Conservation (phyloP, 192 early-diverging fungal genomes). For the Helicostylum pulchrum region DNA sequence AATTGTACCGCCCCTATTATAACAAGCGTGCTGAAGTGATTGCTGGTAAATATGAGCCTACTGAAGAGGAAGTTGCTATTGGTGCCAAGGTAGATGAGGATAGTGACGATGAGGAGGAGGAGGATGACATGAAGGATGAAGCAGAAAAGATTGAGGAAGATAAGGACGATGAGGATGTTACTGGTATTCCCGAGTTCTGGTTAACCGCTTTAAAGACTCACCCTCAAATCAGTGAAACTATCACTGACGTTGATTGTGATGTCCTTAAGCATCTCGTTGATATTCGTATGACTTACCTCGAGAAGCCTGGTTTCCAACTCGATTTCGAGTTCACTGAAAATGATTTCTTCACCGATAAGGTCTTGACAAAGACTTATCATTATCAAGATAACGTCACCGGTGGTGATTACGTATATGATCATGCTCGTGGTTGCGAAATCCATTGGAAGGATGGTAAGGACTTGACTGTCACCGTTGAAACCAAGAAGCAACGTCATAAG, state of each 20-base stretch:
- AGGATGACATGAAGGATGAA: constrained; percentile 34
- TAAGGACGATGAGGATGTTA: constrained; percentile 43
- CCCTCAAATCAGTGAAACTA: constrained; percentile 72
- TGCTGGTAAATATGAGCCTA: constrained; percentile 82
- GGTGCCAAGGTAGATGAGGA: constrained; percentile 62
- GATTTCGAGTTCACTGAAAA: constrained; percentile 91
- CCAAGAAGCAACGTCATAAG: constrained; percentile 99
- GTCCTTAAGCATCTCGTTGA: constrained; percentile 87
- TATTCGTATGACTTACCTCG: constrained; percentile 81
- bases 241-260: constrained; percentile 90
- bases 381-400: constrained; percentile 78
- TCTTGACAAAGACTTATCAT: constrained; percentile 92
- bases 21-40: constrained; percentile 82
- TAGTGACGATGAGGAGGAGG: constrained; percentile 51
- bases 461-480: constrained; percentile 89
- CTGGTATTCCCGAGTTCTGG: constrained; percentile 97
- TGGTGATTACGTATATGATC: constrained; percentile 88
- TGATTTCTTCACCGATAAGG: constrained; percentile 83
- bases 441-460: constrained; percentile 98
- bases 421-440: constrained; percentile 87
- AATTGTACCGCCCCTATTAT: constrained; percentile 84
- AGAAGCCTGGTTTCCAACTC: constrained; percentile 91
- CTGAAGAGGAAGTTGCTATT: constrained; percentile 73
- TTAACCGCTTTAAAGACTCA: constrained; percentile 88
- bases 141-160: constrained; percentile 45